Percentiles rank a stretch among this genome's conserved stretches.
Conservation (phyloP, 1,139 yeast species). For the Yamadazyma songkhlaensis region DNA sequence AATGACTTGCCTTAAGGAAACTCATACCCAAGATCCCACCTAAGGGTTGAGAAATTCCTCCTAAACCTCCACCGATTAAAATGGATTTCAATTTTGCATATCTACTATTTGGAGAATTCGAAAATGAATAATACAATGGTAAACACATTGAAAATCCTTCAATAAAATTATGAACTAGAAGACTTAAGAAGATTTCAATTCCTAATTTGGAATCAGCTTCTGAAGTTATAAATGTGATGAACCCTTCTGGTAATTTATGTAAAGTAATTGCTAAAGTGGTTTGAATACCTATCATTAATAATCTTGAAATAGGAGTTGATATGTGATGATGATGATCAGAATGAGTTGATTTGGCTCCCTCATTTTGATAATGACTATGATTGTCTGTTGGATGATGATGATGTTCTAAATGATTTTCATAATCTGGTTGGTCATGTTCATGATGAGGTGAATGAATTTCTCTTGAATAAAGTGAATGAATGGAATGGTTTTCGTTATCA, state of each 20-base stretch:
- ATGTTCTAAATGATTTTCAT: background rate
- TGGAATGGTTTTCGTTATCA: constrained; percentile 6
- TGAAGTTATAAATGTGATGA: constrained; percentile 78
- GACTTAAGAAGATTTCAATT: constrained; percentile 73
- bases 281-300: constrained; percentile 83
- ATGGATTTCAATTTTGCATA: constrained; percentile 61
- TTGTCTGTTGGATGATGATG: background rate
- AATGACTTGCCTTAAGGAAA: constrained; percentile 44
- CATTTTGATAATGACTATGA: background rate
- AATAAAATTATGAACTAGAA: constrained; percentile 86
- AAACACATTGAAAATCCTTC: constrained; percentile 95
- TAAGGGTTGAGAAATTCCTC: constrained; percentile 83
- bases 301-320: constrained; percentile 70
- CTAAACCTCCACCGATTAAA: constrained; percentile 61
- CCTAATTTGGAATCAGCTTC: constrained; percentile 75
- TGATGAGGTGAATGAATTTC: background rate
- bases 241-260: constrained; percentile 95
- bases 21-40: constrained; percentile 78
- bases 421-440: background rate
- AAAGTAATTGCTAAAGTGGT: constrained; percentile 84
- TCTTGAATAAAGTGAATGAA: constrained; percentile 3
- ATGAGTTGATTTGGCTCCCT: constrained; percentile 4
- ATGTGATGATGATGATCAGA: constrained; percentile 75
- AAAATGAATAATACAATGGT: constrained; percentile 74
- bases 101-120: constrained; percentile 15